Percentiles rank a stretch among this genome's conserved stretches.
phyloP scores from a whole-genome alignment of 2,329 filamentous ascomycete species.

The Drechslerella stenobrocha region DNA sequence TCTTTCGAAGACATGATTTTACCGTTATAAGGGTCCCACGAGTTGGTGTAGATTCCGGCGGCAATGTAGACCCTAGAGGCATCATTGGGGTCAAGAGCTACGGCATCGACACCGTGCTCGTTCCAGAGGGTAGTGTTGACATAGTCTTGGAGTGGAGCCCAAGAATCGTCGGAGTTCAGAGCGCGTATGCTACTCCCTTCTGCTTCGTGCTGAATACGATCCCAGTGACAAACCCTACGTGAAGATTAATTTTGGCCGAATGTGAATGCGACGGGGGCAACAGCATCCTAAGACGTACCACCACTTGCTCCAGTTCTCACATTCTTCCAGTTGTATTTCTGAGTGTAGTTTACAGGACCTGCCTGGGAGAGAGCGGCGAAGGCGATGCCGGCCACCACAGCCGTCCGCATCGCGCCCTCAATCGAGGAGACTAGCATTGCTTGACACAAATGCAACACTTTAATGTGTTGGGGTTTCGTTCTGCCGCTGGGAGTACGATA shows the following conservation, averaged over 20 bases:
- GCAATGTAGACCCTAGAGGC: constrained; percentile 62
- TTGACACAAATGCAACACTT: background rate
- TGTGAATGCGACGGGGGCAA: background rate
- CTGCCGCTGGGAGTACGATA: too few species aligned
- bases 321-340: constrained; percentile 58
- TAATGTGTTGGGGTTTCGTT: background rate
- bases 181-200: constrained; percentile 62
- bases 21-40: constrained; percentile 64
- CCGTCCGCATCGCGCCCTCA: constrained; percentile 32
- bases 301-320: constrained; percentile 63
- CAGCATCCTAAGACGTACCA: constrained; percentile 50
- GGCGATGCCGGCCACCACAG: constrained; percentile 14
- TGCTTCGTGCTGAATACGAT: constrained; percentile 61
- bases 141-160: constrained; percentile 62
- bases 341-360: constrained; percentile 42
- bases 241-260: background rate
- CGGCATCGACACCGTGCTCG: constrained; percentile 63
- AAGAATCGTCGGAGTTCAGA: constrained; percentile 63
- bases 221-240: constrained; percentile 60
- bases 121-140: constrained; percentile 59
- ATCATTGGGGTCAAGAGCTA: constrained; percentile 63
- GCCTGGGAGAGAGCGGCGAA: constrained; percentile 25
- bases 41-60: constrained; percentile 64
- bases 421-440: background rate
- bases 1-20: constrained; percentile 63